These are phyloP conservation scores for Rhizophagus sp. DNA, from an alignment of 192 early-diverging fungal species.

Conservation along the genomic window DNA sequence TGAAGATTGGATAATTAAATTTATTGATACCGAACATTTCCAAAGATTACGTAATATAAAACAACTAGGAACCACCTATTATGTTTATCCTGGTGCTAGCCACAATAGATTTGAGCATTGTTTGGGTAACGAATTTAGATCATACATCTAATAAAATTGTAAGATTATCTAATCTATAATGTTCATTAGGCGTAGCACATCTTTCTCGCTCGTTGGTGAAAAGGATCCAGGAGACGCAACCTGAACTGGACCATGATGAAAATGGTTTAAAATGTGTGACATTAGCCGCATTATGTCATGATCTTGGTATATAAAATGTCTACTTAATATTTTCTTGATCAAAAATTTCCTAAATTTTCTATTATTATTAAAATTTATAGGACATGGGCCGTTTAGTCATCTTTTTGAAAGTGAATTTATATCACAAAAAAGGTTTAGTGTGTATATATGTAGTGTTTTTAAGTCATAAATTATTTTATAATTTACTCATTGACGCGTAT, in stretches of 20 bases:
- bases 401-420: slow-evolving; percentile 93
- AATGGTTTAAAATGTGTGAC: slow-evolving; percentile 84
- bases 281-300: slow-evolving; percentile 93
- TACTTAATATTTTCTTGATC: too few species aligned
- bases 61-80: slow-evolving; percentile 82
- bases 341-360: too few species aligned
- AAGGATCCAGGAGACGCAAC: slow-evolving; percentile 72
- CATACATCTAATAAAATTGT: background rate
- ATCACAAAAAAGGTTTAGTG: slow-evolving; percentile 47
- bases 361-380: slow-evolving; percentile 32
- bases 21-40: slow-evolving; percentile 95
- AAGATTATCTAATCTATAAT: slow-evolving; percentile 3
- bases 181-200: slow-evolving; percentile 70
- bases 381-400: slow-evolving; percentile 97
- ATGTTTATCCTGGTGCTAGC: slow-evolving; percentile 88
- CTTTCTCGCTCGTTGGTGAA: slow-evolving; percentile 77
- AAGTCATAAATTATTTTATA: background rate
- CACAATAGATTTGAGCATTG: slow-evolving; percentile 98
- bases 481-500: background rate
- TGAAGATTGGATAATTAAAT: slow-evolving; percentile 59
- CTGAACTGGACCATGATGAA: slow-evolving; percentile 71
- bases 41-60: slow-evolving; percentile 93
- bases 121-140: slow-evolving; percentile 43
- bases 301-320: slow-evolving; percentile 59
- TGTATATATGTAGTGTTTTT: background rate